Base-by-base conservation (phyloP, 768 basidiomycete species). In the Rubroboletus pulcherrimus region DNA sequence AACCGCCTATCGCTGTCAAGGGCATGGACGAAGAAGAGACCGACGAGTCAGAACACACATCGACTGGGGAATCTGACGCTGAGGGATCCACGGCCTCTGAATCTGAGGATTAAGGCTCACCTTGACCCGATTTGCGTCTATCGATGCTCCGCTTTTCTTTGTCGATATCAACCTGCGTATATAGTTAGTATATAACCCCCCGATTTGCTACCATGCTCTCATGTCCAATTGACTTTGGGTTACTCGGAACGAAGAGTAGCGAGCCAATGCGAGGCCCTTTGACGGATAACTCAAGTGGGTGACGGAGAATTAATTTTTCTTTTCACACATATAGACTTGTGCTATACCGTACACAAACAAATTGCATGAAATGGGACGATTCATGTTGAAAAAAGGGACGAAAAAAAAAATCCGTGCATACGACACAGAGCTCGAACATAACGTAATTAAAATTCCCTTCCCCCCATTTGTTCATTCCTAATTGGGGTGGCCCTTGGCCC, bases 1-100 rank as follows among this genome's bases (percentile, higher is more conserved):
- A 71, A 37, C 44, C 55, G 3, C 53, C 59, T 26, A 67, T 71
- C 9, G 44, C 61, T 42, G 62, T 71, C 51, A 72, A 62, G 43
- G n/a, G 7, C n/a, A 34, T 30, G n/a, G 56, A 48, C 10, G 60
- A 45, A 15, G 60, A 57, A 7, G 60, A 59, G 8, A 26, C 8
- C 0, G 53, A 55, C 33, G 61, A 59, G 9, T n/a, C 0, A 21
- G 35, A 50, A 34, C 1, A 4, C 17, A 9, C 17, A 4, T 26
- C 4, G 15, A 45, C 31, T 11, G 47, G 11, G 15, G 60, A 53
- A 2, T 33, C 58, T 7, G 61, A 59, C 10, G 50, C 35, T 6
- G 52, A 63, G 11, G 57, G 37, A 46, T 19, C 47, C 0, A 7
- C 34, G 14, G 39, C 5, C 10, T 40, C 39, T n/a, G 56, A 62